Evolutionary conservation across 1,284 basidiomycete species (phyloP).

Genomic region (Heterobasidion parviporum): DNA sequence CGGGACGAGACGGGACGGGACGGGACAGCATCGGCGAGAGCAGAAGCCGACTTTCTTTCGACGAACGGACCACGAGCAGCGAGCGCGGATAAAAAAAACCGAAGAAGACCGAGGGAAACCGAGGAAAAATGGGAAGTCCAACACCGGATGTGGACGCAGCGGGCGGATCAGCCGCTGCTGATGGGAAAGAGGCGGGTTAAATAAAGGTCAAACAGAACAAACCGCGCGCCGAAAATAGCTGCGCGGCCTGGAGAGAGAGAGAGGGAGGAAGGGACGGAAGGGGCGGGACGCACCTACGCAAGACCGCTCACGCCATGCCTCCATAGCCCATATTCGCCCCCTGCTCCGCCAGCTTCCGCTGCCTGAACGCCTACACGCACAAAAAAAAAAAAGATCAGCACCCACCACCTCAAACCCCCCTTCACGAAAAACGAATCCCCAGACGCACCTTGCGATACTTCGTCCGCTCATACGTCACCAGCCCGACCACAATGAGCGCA

Average conservation of each 20-base stretch:
- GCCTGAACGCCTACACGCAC: slow-evolving; percentile 56
- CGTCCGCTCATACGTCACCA: slow-evolving; percentile 77
- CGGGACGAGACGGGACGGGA: too few species aligned
- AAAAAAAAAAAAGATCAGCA: slow-evolving; percentile 1
- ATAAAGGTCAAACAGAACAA: not conserved
- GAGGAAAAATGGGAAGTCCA: too few species aligned
- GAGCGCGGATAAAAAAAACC: too few species aligned
- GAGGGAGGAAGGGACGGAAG: too few species aligned
- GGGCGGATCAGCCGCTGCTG: not conserved
- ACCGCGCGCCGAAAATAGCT: not conserved
- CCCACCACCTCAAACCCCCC: too few species aligned
- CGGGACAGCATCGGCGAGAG: too few species aligned
- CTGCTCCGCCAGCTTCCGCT: slow-evolving; percentile 62
- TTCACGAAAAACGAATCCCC: too few species aligned
- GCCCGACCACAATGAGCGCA: slow-evolving; percentile 66
- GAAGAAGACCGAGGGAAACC: too few species aligned
- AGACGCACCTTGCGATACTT: slow-evolving; percentile 67
- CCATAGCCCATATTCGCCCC: slow-evolving; percentile 55
- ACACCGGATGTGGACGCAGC: not conserved
- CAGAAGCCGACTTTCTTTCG: too few species aligned
- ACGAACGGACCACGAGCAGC: too few species aligned
- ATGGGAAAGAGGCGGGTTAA: not conserved
- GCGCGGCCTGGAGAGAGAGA: not conserved
- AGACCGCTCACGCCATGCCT: slow-evolving; percentile 31
- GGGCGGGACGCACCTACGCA: not conserved